Evolutionary conservation across 1,139 yeast species (phyloP), one percentile per base, ranked within the genome.

Genomic region (Blastobotrys elegans): DNA sequence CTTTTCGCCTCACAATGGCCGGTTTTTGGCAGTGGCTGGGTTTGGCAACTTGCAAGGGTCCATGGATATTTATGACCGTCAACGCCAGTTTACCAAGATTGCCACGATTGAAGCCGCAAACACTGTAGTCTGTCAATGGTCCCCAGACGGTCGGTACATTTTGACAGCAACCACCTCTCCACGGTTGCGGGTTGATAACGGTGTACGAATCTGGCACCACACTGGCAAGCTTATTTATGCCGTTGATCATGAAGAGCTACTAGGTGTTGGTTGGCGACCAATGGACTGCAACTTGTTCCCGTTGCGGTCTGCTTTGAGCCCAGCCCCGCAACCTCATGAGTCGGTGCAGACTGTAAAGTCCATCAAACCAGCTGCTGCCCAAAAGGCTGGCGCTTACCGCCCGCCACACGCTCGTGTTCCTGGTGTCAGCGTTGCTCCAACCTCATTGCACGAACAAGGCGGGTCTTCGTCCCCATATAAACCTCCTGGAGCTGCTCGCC

Each of bases 21-120:
- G 89, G 59, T 92, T 82, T 62, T 83, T 94, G 44, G 74, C 92
- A 53, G 92, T 89, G 53, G 97, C 97, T 3, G 99, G 99, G 7
- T 94, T 94, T 67, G 99, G 99, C 59, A 94, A 94, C 69, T 77
- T 94, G 66, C 97, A 90, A 70, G 99, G 99, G 53, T 81, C 92
- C 10, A 95, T 94, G 54, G 97, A 94, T 64, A 84, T 94, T 53
- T 84, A 90, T 64, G 98, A 94, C 71, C 85, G 97, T 65, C 89
- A 84, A 66, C 82, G 84, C 64, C 86, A 86, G 67, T 92, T 89
- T 66, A 69, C 75, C 51, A 86, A 87, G 67, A 78, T 92, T 46
- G 74, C 89, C 16, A 77, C 88, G 31, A 85, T 92, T 63, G 89
- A 87, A 64, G 98, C 97, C 3, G 72, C 96, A 42, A 94, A 94